Base-by-base conservation (phyloP, 768 basidiomycete genomes). In the Paxillus involutus region DNA sequence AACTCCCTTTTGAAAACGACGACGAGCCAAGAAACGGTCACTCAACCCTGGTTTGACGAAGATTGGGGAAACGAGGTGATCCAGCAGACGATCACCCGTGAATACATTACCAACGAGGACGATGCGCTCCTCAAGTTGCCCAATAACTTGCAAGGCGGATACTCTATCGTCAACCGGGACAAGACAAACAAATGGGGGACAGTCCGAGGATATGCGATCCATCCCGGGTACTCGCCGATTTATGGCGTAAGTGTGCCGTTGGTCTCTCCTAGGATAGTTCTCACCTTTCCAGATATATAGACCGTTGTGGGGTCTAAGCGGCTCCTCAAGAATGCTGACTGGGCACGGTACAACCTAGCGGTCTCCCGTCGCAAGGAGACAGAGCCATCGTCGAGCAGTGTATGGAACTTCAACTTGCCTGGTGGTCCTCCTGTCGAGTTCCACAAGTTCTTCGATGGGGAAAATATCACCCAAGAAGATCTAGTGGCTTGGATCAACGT, bases 401-500 rank as follows among this genome's bases (percentile, higher is more conserved):
- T 78, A 69, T 88, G 85, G 83, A 86, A 86, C 65, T 71, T 81
- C 51, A 79, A 88, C 62, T 66, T 86, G 4, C 84, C 85, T 2
- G 84, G 80, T 1, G 59, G 59, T 5, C 83, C 82, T 5, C 68
- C 77, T 11, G 80, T 85, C 46, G 73, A 84, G 62, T 85, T 84
- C 65, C 78, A 83, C 68, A 75, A 76, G 40, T 85, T 84, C 70
- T 86, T 85, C 65, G 76, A 86, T 56, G 80, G 79, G 6, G 85
- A 88, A 68, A 80, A 76, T 52, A 74, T 88, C 44, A 79, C 77
- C 0, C 84, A 87, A 62, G 75, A 83, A 60, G 86, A 88, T 64
- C 66, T 88, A 12, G 85, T 86, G 3, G 78, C 79, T 16, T 88
- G 85, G 83, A 62, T 87, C 49, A 85, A 86, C 58, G 58, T 87